phyloP scores from a whole-genome alignment of 179 eudicot species.

The Patellifolia procumbens region DNA sequence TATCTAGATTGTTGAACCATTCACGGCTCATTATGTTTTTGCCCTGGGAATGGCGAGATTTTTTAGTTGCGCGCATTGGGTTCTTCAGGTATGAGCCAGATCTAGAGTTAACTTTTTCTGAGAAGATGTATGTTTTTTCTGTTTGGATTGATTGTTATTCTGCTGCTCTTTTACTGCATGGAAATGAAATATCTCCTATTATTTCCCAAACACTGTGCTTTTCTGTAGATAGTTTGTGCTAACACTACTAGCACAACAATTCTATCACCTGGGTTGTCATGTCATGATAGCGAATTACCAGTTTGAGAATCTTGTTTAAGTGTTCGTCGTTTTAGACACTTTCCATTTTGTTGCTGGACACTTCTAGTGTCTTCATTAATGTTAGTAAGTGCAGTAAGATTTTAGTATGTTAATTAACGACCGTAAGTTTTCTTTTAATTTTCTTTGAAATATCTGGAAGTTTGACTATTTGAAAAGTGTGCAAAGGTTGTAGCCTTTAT shows the following conservation, averaged over 20 bases:
- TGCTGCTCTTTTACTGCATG: not conserved
- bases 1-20: conserved; percentile 40
- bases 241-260: not conserved
- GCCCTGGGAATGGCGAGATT: conserved; percentile 51
- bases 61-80: conserved; percentile 52
- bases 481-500: too few species aligned
- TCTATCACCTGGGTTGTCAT: not conserved
- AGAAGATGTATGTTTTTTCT: not conserved
- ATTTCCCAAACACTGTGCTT: not conserved
- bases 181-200: not conserved
- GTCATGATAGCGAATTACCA: not conserved
- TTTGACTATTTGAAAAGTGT: too few species aligned
- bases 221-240: not conserved
- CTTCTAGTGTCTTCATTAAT: too few species aligned
- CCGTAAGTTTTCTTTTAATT: too few species aligned
- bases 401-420: too few species aligned
- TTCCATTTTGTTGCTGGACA: not conserved
- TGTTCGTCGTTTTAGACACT: not conserved
- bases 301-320: not conserved
- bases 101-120: not conserved
- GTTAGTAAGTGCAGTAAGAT: not conserved
- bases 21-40: conserved; percentile 54
- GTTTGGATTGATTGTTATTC: not conserved
- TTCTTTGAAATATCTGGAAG: too few species aligned
- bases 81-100: conserved; percentile 37